Evolutionary conservation across 768 basidiomycete genomes (phyloP), one percentile per base, ranked within the genome.

Genomic region (Neoboletus brunneissimus): DNA sequence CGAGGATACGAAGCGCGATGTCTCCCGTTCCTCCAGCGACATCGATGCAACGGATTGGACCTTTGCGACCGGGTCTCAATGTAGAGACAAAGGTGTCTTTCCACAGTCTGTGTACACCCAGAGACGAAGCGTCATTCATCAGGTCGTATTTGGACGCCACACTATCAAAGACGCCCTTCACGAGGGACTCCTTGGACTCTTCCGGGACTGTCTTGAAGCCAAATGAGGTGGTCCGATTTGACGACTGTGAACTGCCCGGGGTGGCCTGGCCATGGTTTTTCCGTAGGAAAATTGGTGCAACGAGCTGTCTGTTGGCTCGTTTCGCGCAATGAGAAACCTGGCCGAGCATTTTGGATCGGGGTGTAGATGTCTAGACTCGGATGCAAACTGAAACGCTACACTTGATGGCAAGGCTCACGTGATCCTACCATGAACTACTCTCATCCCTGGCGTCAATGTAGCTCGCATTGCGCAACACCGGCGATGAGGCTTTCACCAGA

Each of bases 121-220:
- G 75, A 4, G 97, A 98, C 72, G 94, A 91, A n/a, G 94, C 92
- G 69, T 98, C 97, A 78, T 99, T 99, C 96, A 99, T 97, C 41
- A 98, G 72, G 73, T 98, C 97, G 75, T 99, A 99, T 44, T 83
- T 88, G 35, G 91, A 88, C 42, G 97, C 94, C 55, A 99, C 97
- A 8, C 92, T 96, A 67, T 91, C 86, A 75, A 99, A 99, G 50
- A 99, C 95, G 60, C 82, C 83, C 65, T 91, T 92, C 59, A 99
- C 97, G 45, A 98, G 80, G 2, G 81, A 75, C 75, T 98, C 96
- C 70, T 99, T 99, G 35, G 80, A 71, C 34, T 89, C 86, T 69
- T 92, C 89, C 15, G 89, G 89, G 3, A 99, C 86, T 8, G 87
- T 90, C 72, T 79, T 83, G 81, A 94, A 99, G 27, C 97, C 97